phyloP scores from a whole-genome alignment of 805 yeast genomes.

The Ogataea parapolymorpha region DNA sequence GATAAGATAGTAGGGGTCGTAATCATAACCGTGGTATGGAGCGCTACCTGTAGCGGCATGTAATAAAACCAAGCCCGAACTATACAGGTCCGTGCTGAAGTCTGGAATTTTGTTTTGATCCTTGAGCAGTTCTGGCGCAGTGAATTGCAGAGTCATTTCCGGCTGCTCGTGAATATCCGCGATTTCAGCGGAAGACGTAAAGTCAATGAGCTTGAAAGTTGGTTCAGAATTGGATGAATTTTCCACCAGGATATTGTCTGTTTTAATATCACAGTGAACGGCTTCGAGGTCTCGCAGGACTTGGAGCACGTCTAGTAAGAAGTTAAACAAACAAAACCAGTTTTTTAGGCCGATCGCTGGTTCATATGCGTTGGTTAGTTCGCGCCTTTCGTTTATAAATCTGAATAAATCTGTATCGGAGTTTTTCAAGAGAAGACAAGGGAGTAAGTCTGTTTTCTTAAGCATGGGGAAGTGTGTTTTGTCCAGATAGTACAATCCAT shows the following conservation, averaged over 20 bases:
- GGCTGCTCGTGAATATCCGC: slow-evolving; percentile 25
- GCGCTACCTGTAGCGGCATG: slow-evolving; percentile 43
- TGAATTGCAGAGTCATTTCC: slow-evolving; percentile 39
- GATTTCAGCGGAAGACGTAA: slow-evolving; percentile 37
- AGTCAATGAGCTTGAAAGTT: slow-evolving; percentile 44
- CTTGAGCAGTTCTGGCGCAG: slow-evolving; percentile 45
- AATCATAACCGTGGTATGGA: slow-evolving; percentile 37
- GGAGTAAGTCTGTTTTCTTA: slow-evolving; percentile 25
- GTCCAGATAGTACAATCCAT: slow-evolving; percentile 28
- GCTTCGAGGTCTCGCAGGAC: slow-evolving; percentile 28
- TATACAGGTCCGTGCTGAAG: slow-evolving; percentile 40
- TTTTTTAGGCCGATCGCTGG: slow-evolving; percentile 20
- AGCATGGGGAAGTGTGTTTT: slow-evolving; percentile 25
- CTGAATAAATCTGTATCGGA: slow-evolving; percentile 28
- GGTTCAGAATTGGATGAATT: slow-evolving; percentile 19
- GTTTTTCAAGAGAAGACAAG: slow-evolving; percentile 28
- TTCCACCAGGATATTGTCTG: slow-evolving; percentile 40
- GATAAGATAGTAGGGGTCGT: slow-evolving; percentile 32
- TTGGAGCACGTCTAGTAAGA: slow-evolving; percentile 26
- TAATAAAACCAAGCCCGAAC: slow-evolving; percentile 44
- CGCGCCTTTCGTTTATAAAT: slow-evolving; percentile 16
- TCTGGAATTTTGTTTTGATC: slow-evolving; percentile 27
- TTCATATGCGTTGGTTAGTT: neutral
- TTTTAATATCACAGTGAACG: slow-evolving; percentile 48
- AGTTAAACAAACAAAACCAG: slow-evolving; percentile 35